phyloP scores from a whole-genome alignment of 23 red algal species.

The Gracilaria vermiculophylla region DNA sequence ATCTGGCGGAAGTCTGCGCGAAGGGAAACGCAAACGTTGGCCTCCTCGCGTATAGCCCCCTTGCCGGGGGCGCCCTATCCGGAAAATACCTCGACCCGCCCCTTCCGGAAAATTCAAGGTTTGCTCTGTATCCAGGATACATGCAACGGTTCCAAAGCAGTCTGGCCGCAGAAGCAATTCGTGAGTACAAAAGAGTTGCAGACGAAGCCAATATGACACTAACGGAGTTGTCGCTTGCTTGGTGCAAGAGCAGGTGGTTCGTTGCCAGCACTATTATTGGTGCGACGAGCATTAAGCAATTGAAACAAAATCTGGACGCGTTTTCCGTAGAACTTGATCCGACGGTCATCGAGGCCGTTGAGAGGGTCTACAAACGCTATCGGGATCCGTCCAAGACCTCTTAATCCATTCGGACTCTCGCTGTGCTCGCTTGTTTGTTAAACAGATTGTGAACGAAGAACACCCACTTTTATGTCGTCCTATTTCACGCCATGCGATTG shows the following conservation, averaged over 20 bases:
- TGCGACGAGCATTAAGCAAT: constrained; percentile 79
- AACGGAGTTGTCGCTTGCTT: constrained; percentile 76
- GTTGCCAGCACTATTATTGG: constrained; percentile 77
- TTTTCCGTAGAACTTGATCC: constrained; percentile 63
- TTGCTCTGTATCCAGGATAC: constrained; percentile 68
- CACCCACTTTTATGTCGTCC: background rate
- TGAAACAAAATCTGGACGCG: constrained; percentile 74
- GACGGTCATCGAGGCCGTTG: constrained; percentile 46
- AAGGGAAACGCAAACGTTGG: constrained; percentile 46
- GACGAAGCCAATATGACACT: constrained; percentile 50
- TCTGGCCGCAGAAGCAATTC: constrained; percentile 55
- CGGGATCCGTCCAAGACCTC: constrained; percentile 49
- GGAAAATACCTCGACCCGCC: constrained; percentile 81
- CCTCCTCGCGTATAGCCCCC: constrained; percentile 80
- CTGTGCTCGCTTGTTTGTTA: background rate
- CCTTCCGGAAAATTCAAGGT: constrained; percentile 40
- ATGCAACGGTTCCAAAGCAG: constrained; percentile 76
- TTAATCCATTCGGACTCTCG: background rate
- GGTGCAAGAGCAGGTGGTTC: constrained; percentile 83
- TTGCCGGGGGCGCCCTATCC: constrained; percentile 86
- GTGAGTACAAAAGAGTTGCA: constrained; percentile 68
- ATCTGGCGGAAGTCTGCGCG: constrained; percentile 73
- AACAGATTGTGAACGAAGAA: background rate
- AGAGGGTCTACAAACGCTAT: constrained; percentile 41
- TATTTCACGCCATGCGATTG: background rate